Percentiles rank a stretch among this genome's conserved stretches.
phyloP scores from a whole-genome alignment of 1,139 yeast species.

The Scheffersomyces titani region DNA sequence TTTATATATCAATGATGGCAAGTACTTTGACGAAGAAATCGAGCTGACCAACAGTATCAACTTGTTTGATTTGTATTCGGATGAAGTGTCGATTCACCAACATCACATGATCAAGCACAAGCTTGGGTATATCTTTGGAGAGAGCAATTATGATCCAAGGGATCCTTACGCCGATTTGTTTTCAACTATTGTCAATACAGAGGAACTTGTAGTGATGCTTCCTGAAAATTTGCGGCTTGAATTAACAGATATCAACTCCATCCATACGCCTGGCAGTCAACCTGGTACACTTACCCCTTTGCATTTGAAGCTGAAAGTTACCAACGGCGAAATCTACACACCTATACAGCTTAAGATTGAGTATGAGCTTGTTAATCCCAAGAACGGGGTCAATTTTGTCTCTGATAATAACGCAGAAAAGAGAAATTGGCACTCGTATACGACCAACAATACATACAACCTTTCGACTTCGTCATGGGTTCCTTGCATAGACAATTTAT shows the following conservation, averaged over 20 bases:
- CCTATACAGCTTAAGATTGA: conserved; percentile 74
- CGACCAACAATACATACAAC: conserved; percentile 76
- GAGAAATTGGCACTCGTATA: conserved; percentile 78
- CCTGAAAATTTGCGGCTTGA: conserved; percentile 73
- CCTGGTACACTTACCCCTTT: conserved; percentile 38
- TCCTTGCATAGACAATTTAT: conserved; percentile 88
- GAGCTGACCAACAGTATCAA: conserved; percentile 24
- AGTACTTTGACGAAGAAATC: conserved; percentile 23
- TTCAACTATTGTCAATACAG: conserved; percentile 50
- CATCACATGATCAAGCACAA: conserved; percentile 67
- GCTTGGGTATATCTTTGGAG: conserved; percentile 62
- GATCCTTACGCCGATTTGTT: conserved; percentile 17
- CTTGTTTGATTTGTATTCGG: conserved; percentile 45
- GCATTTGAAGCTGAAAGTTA: conserved; percentile 35
- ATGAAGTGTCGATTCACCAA: conserved; percentile 51
- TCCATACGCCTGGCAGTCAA: conserved; percentile 47
- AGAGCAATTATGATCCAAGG: conserved; percentile 39
- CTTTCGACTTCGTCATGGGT: conserved; percentile 93
- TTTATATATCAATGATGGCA: conserved; percentile 40
- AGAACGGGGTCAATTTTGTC: conserved; percentile 75
- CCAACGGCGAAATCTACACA: conserved; percentile 51
- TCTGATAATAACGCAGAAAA: conserved; percentile 45
- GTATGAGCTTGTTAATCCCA: conserved; percentile 66
- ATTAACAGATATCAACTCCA: conserved; percentile 52
- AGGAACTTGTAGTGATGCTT: conserved; percentile 67